phyloP scores from a whole-genome alignment of 495 filamentous ascomycete species.

The Echria macrotheca region DNA sequence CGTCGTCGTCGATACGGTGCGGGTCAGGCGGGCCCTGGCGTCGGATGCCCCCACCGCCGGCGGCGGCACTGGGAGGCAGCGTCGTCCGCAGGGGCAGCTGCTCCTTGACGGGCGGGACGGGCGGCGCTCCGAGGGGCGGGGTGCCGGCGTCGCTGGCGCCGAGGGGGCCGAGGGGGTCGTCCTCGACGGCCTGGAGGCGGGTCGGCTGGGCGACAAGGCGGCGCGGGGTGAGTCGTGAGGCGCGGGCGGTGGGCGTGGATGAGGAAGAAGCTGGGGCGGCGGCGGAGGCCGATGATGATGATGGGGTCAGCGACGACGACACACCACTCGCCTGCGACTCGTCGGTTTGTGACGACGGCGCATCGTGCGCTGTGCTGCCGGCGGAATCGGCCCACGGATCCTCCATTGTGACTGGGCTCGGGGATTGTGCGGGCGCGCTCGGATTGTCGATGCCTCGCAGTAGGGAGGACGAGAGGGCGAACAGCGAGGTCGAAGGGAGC shows the following conservation, averaged over 20 bases:
- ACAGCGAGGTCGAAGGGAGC: background rate
- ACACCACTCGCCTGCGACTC: constrained; percentile 8
- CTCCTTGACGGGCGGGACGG: constrained; percentile 86
- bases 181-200: constrained; percentile 77
- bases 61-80: constrained; percentile 33
- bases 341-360: constrained; percentile 18
- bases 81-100: constrained; percentile 54
- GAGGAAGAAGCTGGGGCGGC: constrained; percentile 28
- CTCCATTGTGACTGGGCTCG: constrained; percentile 23
- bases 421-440: background rate
- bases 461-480: background rate
- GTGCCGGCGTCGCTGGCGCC: constrained; percentile 56
- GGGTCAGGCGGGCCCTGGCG: constrained; percentile 44
- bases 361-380: constrained; percentile 13
- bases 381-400: constrained; percentile 35
- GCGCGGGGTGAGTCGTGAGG: constrained; percentile 50
- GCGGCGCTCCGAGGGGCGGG: constrained; percentile 49
- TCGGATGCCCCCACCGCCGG: constrained; percentile 32
- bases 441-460: background rate
- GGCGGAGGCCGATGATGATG: too few species aligned
- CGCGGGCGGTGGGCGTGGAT: constrained; percentile 29
- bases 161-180: constrained; percentile 83
- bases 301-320: too few species aligned
- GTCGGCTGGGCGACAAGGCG: constrained; percentile 78
- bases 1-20: constrained; percentile 63